A percentile compares a stretch with the other conserved stretches of the same genome.
phyloP scores from a whole-genome alignment of 2,329 filamentous ascomycete species.

The Penicillium sp. region DNA sequence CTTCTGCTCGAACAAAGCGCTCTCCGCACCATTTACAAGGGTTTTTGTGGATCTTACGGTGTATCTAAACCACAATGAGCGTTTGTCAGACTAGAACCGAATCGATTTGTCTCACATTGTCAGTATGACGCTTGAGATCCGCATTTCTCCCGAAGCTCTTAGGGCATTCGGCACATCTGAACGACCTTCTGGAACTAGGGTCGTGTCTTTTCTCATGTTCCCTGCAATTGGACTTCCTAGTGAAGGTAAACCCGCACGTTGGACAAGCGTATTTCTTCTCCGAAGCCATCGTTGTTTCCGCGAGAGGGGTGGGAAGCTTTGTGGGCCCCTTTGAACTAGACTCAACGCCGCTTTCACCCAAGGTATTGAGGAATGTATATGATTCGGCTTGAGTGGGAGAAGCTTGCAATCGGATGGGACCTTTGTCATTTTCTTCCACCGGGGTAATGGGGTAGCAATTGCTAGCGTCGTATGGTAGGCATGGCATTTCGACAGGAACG shows the following conservation, averaged over 20 bases:
- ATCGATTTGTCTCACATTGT: slow-evolving; percentile 51
- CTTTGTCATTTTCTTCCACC: background rate
- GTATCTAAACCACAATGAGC: slow-evolving; percentile 17
- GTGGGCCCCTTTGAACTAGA: background rate
- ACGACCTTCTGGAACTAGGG: slow-evolving; percentile 70
- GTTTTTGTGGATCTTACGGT: slow-evolving; percentile 16
- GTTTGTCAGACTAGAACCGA: background rate
- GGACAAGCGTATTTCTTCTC: slow-evolving; percentile 69
- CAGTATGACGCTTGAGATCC: slow-evolving; percentile 66
- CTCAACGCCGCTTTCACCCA: background rate
- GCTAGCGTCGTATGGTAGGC: background rate
- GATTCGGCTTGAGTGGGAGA: background rate
- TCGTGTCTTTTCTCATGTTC: slow-evolving; percentile 86
- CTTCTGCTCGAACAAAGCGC: slow-evolving; percentile 19
- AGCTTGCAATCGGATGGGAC: background rate
- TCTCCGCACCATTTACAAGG: slow-evolving; percentile 20
- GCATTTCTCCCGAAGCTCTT: slow-evolving; percentile 83
- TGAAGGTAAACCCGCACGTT: slow-evolving; percentile 78
- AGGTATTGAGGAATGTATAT: background rate
- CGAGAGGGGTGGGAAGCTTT: slow-evolving; percentile 1
- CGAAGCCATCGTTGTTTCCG: slow-evolving; percentile 7
- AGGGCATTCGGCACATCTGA: slow-evolving; percentile 70
- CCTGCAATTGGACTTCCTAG: slow-evolving; percentile 83
- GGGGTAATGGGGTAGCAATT: too few relatives aligned
- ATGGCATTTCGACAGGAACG: background rate